Percentiles rank a stretch among this genome's conserved stretches.
Evolutionary conservation across 2,329 filamentous ascomycete species (phyloP).

Genomic region (Monosporascus cannonballus): DNA sequence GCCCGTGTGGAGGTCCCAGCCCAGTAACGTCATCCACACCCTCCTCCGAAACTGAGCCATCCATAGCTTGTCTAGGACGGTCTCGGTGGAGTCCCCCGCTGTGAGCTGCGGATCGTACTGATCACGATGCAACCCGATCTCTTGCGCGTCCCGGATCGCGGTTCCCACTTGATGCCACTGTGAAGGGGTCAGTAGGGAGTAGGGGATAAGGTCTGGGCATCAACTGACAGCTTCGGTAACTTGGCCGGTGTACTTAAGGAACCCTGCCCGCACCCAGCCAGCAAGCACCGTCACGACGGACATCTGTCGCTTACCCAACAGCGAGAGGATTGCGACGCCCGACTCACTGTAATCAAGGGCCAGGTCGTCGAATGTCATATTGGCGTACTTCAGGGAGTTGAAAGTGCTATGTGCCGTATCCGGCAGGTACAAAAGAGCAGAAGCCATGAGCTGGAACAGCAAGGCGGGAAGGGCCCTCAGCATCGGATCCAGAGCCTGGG

Average conservation of each 20-base stretch:
- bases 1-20: slow-evolving; percentile 50
- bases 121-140: slow-evolving; percentile 54
- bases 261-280: slow-evolving; percentile 49
- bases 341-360: slow-evolving; percentile 56
- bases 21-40: slow-evolving; percentile 49
- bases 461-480: slow-evolving; percentile 53
- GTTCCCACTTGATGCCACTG: slow-evolving; percentile 52
- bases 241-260: slow-evolving; percentile 53
- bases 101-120: slow-evolving; percentile 43
- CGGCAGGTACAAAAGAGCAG: slow-evolving; percentile 46
- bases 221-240: slow-evolving; percentile 49
- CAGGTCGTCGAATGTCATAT: slow-evolving; percentile 55
- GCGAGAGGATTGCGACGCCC: slow-evolving; percentile 43
- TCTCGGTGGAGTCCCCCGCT: slow-evolving; percentile 37
- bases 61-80: slow-evolving; percentile 52
- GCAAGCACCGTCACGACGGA: slow-evolving; percentile 51
- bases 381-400: slow-evolving; percentile 52
- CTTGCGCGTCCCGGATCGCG: slow-evolving; percentile 56
- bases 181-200: slow-evolving; percentile 1
- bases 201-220: slow-evolving; percentile 1
- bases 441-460: slow-evolving; percentile 53
- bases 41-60: slow-evolving; percentile 48
- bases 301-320: slow-evolving; percentile 52
- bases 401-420: slow-evolving; percentile 42
- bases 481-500: slow-evolving; percentile 43